A percentile compares a stretch with the other conserved stretches of the same genome.
Evolutionary conservation across 495 filamentous ascomycete species (phyloP).

Genomic region (Thermochaetoides thermophila): DNA sequence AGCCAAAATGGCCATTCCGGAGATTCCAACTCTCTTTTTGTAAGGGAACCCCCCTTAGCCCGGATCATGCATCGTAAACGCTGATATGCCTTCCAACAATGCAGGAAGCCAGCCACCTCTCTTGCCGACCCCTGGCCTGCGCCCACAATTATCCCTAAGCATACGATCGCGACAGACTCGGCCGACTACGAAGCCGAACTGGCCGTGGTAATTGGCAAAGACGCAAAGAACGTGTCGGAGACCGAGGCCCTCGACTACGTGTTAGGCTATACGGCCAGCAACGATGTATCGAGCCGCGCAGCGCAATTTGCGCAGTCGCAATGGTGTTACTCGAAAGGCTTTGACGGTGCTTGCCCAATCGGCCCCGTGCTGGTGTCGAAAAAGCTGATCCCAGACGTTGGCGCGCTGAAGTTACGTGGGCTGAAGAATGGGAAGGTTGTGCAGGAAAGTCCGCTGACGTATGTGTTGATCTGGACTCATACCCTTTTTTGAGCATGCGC

Average conservation of each 20-base stretch:
- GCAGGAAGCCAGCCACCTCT: conserved; percentile 26
- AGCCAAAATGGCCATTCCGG: conserved; percentile 29
- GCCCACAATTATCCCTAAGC: conserved; percentile 34
- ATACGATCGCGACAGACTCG: conserved; percentile 23
- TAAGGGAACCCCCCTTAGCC: too few species aligned
- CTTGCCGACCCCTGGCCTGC: conserved; percentile 28
- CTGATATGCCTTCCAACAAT: neutral
- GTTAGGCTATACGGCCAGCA: conserved; percentile 31
- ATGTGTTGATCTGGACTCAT: conserved; percentile 11
- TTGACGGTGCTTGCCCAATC: conserved; percentile 31
- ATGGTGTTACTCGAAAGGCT: conserved; percentile 35
- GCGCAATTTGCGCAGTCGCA: conserved; percentile 32
- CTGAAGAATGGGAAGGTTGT: conserved; percentile 33
- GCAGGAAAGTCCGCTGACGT: conserved; percentile 37
- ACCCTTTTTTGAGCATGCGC: neutral
- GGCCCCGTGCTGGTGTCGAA: conserved; percentile 43
- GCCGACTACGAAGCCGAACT: conserved; percentile 34
- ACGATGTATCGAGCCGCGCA: conserved; percentile 30
- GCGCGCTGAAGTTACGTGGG: conserved; percentile 23
- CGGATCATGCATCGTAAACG: too few species aligned
- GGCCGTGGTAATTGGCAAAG: conserved; percentile 31
- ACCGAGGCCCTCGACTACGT: conserved; percentile 31
- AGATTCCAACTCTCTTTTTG: conserved; percentile 31
- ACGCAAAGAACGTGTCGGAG: conserved; percentile 32
- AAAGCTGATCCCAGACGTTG: conserved; percentile 31